Base-by-base conservation (phyloP, 2,329 filamentous ascomycete species). In the Colletotrichum filicis region DNA sequence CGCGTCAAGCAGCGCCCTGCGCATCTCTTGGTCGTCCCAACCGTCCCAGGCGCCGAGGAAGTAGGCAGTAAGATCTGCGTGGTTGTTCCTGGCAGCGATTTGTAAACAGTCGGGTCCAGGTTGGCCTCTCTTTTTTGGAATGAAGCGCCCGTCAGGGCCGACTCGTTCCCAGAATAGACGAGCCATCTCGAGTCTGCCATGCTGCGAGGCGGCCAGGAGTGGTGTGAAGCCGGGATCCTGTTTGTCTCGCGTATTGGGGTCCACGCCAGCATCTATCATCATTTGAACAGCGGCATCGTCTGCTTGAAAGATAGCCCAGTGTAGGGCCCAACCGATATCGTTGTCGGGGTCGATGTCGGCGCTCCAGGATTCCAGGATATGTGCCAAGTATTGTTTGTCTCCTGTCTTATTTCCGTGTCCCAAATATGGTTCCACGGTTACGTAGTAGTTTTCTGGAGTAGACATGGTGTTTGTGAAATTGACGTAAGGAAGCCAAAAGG, bases 1-100 rank as follows among this genome's bases (percentile, higher is more conserved):
- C n/a, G 75, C 75, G 7, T 55, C 55, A 16, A 37, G 14, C 1
- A 77, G 61, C 8, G 76, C 78, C 2, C 62, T 4, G 11, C 55
- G 30, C 35, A 57, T 68, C 32, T 59, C 46, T 19, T 58, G 66
- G 2, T 70, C n/a, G 1, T 70, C 57, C 75, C 76, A 77, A 28
- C 76, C 71, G 16, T 74, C 69, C 62, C 68, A 74, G 19, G 46
- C 52, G 32, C 46, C 64, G n/a, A 76, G 22, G 5, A 77, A 46
- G 35, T 76, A 74, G 5, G 63, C 32, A 24, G 77, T 68, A 24
- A 75, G 71, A 14, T 69, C 42, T 11, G 68, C 46, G 42, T 78
- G 75, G 1, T 76, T 75, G 55, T 75, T 11, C 8, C 14, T 52
- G 1, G 75, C 68, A 7, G 77, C 74, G 2, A 60, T 7, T 19